phyloP scores from a whole-genome alignment of 1,284 basidiomycete species.

The Fomitiporia mediterranea region DNA sequence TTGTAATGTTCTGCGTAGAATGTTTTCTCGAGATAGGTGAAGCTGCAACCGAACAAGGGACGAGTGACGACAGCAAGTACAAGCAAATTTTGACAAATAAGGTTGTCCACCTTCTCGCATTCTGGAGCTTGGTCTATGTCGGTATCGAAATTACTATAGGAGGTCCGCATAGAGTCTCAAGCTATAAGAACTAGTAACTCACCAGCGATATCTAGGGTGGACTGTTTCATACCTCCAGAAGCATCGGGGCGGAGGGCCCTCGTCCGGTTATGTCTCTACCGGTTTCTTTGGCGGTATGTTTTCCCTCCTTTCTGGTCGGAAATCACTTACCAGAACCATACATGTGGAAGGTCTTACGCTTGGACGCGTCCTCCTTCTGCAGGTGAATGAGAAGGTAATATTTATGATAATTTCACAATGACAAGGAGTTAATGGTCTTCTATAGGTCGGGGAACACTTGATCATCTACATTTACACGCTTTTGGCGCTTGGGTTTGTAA shows the following conservation, averaged over 20 bases:
- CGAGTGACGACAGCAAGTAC: slow-evolving; percentile 29
- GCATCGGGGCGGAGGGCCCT: slow-evolving; percentile 25
- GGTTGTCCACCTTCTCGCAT: slow-evolving; percentile 52
- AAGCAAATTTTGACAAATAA: slow-evolving; percentile 48
- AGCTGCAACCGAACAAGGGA: background rate
- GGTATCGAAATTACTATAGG: slow-evolving; percentile 65
- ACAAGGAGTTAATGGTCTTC: background rate
- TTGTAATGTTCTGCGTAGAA: background rate
- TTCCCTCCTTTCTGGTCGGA: too few species aligned
- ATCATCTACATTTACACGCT: slow-evolving; percentile 36
- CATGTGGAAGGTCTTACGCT: background rate
- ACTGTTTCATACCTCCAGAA: slow-evolving; percentile 28
- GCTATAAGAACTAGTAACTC: background rate
- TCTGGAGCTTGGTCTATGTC: slow-evolving; percentile 62
- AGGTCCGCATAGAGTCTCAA: slow-evolving; percentile 27
- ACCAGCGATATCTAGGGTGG: slow-evolving; percentile 22
- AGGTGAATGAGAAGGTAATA: slow-evolving; percentile 8
- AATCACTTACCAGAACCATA: background rate
- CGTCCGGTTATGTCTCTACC: slow-evolving; percentile 26
- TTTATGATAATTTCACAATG: too few species aligned
- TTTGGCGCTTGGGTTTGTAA: slow-evolving; percentile 33
- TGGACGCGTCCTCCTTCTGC: slow-evolving; percentile 9
- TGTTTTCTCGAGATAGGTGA: background rate
- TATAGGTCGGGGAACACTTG: slow-evolving; percentile 45
- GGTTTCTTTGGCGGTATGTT: slow-evolving; percentile 27